Conservation (phyloP, 768 basidiomycete species). For the Collybia nuda region DNA sequence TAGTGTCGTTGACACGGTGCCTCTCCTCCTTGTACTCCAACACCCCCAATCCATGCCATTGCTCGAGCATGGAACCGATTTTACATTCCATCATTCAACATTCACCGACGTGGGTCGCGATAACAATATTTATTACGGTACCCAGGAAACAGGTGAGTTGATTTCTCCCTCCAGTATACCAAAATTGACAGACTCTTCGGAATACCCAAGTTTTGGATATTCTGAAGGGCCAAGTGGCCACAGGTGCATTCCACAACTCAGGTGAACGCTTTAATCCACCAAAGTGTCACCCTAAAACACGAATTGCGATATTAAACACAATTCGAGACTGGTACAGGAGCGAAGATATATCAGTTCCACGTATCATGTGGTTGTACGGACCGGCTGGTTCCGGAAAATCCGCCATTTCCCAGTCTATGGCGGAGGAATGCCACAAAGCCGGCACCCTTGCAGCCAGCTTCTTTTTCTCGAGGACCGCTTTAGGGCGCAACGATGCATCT, state of each 20-base stretch:
- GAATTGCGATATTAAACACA: neutral
- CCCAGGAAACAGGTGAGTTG: too few species aligned
- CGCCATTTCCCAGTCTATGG: constrained; percentile 19
- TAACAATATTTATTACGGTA: too few species aligned
- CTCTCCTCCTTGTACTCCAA: too few species aligned
- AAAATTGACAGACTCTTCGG: too few species aligned
- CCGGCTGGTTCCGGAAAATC: constrained; percentile 22
- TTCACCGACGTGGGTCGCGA: too few species aligned
- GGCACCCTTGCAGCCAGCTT: constrained; percentile 26
- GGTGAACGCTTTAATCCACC: neutral
- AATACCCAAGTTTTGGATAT: too few species aligned
- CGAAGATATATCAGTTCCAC: neutral
- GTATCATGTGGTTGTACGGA: constrained; percentile 6
- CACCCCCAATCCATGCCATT: too few species aligned
- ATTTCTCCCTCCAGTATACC: too few species aligned
- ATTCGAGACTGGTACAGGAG: neutral
- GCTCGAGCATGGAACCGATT: too few species aligned
- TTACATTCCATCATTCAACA: too few species aligned
- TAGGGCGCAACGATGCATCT: constrained; percentile 20
- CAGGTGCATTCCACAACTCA: neutral
- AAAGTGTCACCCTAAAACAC: neutral
- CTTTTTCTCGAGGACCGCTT: constrained; percentile 30
- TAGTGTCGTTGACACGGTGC: too few species aligned
- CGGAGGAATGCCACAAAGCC: constrained; percentile 16
- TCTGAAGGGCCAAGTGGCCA: neutral